Evolutionary conservation across 306 rosid species (phyloP).

Genomic region (Coriaria nepalensis): DNA sequence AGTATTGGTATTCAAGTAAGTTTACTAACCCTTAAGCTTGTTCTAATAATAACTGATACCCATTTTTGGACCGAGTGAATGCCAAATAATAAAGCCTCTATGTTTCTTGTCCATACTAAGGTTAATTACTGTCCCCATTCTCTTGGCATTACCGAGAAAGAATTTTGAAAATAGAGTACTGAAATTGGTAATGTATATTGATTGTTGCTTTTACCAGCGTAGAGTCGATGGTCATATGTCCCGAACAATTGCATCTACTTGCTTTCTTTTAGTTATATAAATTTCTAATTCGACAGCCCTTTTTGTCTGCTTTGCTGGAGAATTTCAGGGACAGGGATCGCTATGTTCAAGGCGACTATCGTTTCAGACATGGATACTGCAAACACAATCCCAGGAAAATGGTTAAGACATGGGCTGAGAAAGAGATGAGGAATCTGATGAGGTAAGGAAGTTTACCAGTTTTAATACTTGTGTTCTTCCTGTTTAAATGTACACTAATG

Average conservation of each 20-base stretch:
- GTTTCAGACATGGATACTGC: slow-evolving; percentile 79
- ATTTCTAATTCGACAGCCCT: slow-evolving; percentile 7
- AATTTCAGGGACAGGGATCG: slow-evolving; percentile 81
- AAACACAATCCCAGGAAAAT: slow-evolving; percentile 87
- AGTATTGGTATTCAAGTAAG: slow-evolving; percentile 73
- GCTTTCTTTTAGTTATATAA: not conserved
- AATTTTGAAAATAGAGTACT: too few species aligned
- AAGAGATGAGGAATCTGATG: slow-evolving; percentile 82
- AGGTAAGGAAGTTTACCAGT: slow-evolving; percentile 28
- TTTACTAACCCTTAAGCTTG: slow-evolving; percentile 9
- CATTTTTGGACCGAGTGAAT: not conserved
- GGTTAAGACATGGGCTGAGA: slow-evolving; percentile 98
- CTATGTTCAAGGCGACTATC: slow-evolving; percentile 86
- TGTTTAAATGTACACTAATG: too few species aligned
- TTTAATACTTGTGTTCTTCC: too few species aligned
- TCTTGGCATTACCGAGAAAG: too few species aligned
- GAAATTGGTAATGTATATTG: not conserved
- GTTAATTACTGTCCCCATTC: too few species aligned
- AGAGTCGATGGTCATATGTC: not conserved
- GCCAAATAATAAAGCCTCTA: not conserved
- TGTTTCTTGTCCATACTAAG: not conserved
- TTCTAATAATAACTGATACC: slow-evolving; percentile 4
- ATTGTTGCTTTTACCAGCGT: not conserved
- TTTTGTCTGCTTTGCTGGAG: slow-evolving; percentile 10
- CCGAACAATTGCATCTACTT: not conserved